Evolutionary conservation across 1,139 yeast genomes (phyloP).

Genomic region (Candida buenavistaensis): DNA sequence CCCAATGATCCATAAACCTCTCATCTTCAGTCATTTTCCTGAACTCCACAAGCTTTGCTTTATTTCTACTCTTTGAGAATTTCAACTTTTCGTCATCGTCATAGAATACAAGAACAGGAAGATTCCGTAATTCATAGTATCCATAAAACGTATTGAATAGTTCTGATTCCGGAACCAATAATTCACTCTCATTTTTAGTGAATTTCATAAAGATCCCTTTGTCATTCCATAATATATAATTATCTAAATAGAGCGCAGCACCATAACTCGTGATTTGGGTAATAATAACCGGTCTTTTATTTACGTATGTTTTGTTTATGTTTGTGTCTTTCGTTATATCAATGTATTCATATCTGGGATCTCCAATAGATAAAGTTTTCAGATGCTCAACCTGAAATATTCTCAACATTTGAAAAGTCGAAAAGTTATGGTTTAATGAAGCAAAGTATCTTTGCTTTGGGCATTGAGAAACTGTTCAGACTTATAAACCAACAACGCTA

Average conservation of each 20-base stretch:
- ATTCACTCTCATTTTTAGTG: not conserved
- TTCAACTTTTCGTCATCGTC: constrained; percentile 2
- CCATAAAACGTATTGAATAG: constrained; percentile 1
- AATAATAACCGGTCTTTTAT: not conserved
- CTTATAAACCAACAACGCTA: too few relatives aligned
- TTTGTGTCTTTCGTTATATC: not conserved
- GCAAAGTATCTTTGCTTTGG: too few relatives aligned
- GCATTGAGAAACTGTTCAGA: too few relatives aligned
- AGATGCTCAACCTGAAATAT: constrained; percentile 2
- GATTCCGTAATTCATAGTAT: constrained; percentile 1
- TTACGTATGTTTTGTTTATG: not conserved
- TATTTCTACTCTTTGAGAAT: not conserved
- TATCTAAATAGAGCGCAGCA: not conserved
- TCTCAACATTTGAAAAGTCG: constrained; percentile 3
- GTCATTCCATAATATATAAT: constrained; percentile 1
- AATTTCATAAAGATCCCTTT: not conserved
- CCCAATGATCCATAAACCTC: not conserved
- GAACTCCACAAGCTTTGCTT: not conserved
- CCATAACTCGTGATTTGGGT: not conserved
- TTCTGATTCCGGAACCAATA: constrained; percentile 1
- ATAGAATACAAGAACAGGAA: not conserved
- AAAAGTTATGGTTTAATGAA: too few relatives aligned
- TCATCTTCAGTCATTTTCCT: not conserved
- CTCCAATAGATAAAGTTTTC: not conserved
- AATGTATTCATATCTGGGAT: not conserved